phyloP scores from a whole-genome alignment of 140 eudicot species.

The Flaveria floridana region DNA sequence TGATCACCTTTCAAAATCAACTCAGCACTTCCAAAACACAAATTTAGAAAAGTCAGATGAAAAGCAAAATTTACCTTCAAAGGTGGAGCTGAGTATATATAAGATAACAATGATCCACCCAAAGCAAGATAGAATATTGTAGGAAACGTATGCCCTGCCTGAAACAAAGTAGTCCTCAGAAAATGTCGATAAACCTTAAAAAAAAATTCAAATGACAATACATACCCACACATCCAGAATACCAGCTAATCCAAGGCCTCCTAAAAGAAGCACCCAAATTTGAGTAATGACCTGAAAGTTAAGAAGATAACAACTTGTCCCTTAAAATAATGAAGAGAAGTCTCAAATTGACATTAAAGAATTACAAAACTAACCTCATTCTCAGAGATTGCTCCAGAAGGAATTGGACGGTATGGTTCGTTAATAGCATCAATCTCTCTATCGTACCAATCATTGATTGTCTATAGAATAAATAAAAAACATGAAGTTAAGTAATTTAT shows the following conservation, averaged over 20 bases:
- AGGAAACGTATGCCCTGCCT: constrained; percentile 89
- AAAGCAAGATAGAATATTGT: constrained; percentile 82
- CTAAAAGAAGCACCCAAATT: constrained; percentile 88
- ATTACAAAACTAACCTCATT: constrained; percentile 55
- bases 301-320: background rate
- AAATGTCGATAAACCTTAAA: background rate
- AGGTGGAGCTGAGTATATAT: constrained; percentile 98
- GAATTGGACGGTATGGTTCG: constrained; percentile 98
- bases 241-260: constrained; percentile 89
- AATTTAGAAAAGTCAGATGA: background rate
- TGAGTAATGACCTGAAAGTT: constrained; percentile 80
- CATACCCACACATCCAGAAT: constrained; percentile 93
- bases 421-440: constrained; percentile 97
- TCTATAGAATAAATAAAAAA: constrained; percentile 44
- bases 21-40: background rate
- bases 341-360: background rate
- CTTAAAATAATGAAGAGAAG: background rate
- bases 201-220: constrained; percentile 17
- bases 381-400: constrained; percentile 92
- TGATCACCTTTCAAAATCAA: no score
- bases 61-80: constrained; percentile 60
- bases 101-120: constrained; percentile 93
- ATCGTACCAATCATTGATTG: constrained; percentile 97
- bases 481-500: constrained; percentile 8
- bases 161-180: constrained; percentile 28